Evolutionary conservation across 148 eudicot species (phyloP).

Genomic region (Diospyros kaki): DNA sequence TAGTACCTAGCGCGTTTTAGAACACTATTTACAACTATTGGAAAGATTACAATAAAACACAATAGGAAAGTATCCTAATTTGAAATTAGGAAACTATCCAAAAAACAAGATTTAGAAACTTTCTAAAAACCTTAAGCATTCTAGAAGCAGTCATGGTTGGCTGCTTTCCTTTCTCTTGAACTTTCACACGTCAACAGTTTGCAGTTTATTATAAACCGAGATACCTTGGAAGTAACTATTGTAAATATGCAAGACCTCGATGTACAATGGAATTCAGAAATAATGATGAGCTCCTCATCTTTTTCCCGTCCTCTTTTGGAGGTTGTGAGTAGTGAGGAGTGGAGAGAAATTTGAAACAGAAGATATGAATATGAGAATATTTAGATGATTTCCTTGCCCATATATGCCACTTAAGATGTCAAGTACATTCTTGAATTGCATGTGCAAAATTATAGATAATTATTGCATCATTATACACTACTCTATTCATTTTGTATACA

Average conservation of each 20-base stretch:
- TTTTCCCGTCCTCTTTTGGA: no score
- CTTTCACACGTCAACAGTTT: no score
- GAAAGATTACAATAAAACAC: no score
- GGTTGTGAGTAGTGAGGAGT: neutral
- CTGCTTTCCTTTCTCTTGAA: no score
- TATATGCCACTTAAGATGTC: neutral
- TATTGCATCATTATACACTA: neutral
- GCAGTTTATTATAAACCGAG: neutral
- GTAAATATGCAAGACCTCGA: neutral
- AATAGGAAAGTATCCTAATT: no score
- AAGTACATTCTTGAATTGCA: neutral
- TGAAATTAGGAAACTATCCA: no score
- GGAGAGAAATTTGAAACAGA: neutral
- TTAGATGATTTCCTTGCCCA: neutral
- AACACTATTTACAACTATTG: no score
- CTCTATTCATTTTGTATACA: neutral
- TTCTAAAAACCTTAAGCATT: no score
- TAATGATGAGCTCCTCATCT: neutral
- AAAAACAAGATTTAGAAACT: no score
- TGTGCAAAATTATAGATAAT: neutral
- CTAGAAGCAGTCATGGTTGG: neutral
- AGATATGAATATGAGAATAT: neutral
- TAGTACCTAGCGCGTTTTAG: no score
- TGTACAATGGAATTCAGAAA: slow-evolving; percentile 3
- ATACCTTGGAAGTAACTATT: neutral